A percentile compares a stretch with the other conserved stretches of the same genome.
Conservation (phyloP, 2,329 filamentous ascomycete species). For the Trichoderma sp. region DNA sequence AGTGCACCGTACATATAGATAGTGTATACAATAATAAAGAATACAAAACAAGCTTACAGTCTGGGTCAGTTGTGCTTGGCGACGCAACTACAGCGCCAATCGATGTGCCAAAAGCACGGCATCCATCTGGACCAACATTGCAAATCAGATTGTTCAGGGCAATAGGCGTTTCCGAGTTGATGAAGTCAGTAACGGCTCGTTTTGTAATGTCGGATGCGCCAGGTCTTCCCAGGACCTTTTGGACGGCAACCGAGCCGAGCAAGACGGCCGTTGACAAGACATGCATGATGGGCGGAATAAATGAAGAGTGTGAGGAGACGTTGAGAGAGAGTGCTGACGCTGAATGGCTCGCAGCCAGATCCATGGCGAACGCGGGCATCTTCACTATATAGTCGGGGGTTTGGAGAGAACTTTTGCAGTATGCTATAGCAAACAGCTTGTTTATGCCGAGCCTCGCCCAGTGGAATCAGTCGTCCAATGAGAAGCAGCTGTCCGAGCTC, state of each 20-base stretch:
- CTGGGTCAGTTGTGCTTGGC: constrained; percentile 54
- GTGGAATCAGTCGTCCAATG: constrained; percentile 8
- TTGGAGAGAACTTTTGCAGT: background rate
- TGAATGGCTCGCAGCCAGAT: constrained; percentile 26
- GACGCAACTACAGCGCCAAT: constrained; percentile 59
- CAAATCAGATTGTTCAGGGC: constrained; percentile 56
- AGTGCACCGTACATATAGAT: background rate
- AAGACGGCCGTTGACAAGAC: constrained; percentile 52
- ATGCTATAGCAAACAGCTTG: background rate
- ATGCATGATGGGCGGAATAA: constrained; percentile 50
- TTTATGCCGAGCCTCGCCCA: background rate
- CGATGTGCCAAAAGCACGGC: constrained; percentile 49
- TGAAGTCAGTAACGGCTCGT: constrained; percentile 54
- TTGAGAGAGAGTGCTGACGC: constrained; percentile 35
- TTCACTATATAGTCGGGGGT: background rate
- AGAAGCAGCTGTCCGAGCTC: background rate
- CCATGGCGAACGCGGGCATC: constrained; percentile 23
- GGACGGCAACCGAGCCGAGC: constrained; percentile 53
- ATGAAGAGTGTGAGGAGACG: constrained; percentile 31
- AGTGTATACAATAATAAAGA: background rate
- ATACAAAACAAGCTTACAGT: constrained; percentile 50
- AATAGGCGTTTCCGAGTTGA: constrained; percentile 54
- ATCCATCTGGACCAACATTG: constrained; percentile 61
- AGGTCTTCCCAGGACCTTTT: constrained; percentile 53
- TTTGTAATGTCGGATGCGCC: constrained; percentile 41